A percentile compares a stretch with the other conserved stretches of the same genome.
These are phyloP conservation scores for Thielaviopsis euricoi DNA, from an alignment of 2,329 filamentous ascomycete species.

Conservation along the genomic window DNA sequence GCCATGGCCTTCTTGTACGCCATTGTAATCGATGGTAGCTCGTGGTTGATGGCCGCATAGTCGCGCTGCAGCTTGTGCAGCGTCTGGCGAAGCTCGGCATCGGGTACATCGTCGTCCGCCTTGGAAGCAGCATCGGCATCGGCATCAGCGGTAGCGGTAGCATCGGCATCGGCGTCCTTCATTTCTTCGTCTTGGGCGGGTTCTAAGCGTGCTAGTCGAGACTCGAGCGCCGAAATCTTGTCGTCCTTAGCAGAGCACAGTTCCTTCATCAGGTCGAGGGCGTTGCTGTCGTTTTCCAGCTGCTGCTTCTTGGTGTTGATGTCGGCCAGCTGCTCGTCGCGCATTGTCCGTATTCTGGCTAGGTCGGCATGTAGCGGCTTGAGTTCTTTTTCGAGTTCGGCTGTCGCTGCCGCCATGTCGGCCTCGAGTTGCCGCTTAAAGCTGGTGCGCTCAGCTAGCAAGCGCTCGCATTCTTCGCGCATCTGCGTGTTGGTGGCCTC, in stretches of 20 bases:
- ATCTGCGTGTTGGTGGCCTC: constrained; percentile 78
- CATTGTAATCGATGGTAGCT: constrained; percentile 75
- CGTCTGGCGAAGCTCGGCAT: constrained; percentile 58
- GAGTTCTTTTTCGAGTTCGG: constrained; percentile 69
- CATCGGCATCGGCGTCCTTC: constrained; percentile 20
- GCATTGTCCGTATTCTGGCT: constrained; percentile 62
- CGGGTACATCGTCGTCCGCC: constrained; percentile 40
- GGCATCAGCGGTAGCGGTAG: constrained; percentile 18
- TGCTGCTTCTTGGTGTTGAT: constrained; percentile 61
- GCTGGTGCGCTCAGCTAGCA: constrained; percentile 68
- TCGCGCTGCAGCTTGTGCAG: constrained; percentile 63
- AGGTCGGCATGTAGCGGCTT: constrained; percentile 70
- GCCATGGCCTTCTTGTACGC: constrained; percentile 83
- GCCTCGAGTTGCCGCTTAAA: constrained; percentile 69
- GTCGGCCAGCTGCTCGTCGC: constrained; percentile 77
- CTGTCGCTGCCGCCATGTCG: constrained; percentile 55
- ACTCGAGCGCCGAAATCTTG: constrained; percentile 66
- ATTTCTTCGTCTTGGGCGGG: constrained; percentile 30
- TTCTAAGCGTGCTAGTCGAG: constrained; percentile 58
- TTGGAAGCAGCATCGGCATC: background rate
- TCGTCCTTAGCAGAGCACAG: constrained; percentile 63
- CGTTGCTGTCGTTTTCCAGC: constrained; percentile 58
- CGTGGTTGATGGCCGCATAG: constrained; percentile 69
- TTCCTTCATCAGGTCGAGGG: constrained; percentile 61
- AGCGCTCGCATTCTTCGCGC: constrained; percentile 67